phyloP scores from a whole-genome alignment of 2,329 filamentous ascomycete species.

The Diplodia seriata region DNA sequence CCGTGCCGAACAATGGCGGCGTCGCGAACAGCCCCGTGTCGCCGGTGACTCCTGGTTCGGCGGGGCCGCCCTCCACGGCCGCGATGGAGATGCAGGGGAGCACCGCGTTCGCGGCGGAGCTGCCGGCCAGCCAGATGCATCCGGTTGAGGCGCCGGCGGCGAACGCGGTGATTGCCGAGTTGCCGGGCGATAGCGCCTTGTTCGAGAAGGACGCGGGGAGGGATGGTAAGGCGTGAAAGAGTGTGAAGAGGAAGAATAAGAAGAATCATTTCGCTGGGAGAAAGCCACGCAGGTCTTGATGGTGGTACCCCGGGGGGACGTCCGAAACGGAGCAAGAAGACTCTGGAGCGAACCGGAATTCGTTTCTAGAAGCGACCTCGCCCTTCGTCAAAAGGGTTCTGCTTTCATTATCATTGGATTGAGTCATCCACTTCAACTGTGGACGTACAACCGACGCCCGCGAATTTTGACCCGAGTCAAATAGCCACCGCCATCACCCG shows the following conservation, averaged over 20 bases:
- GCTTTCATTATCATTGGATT: not conserved
- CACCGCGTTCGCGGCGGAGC: not conserved
- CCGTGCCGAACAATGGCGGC: not conserved
- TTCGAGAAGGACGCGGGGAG: not conserved
- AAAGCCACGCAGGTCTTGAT: not conserved
- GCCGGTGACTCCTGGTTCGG: not conserved
- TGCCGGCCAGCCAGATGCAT: not conserved
- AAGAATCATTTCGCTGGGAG: not conserved
- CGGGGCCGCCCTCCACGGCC: not conserved
- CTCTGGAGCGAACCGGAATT: no score
- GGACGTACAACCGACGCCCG: not conserved
- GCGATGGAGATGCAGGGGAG: not conserved
- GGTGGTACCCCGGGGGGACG: no score
- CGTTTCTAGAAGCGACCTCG: no score
- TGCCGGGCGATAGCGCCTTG: not conserved
- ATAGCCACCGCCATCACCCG: not conserved
- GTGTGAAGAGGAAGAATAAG: not conserved
- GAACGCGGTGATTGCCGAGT: not conserved
- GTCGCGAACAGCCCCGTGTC: constrained; percentile 5
- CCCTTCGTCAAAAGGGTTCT: not conserved
- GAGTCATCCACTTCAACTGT: not conserved
- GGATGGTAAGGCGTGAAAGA: not conserved
- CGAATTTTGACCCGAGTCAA: not conserved
- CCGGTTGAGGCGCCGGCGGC: constrained; percentile 2
- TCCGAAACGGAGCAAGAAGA: no score